phyloP scores from a whole-genome alignment of 371 early-diverging fungal genomes.

The Mucor racemosus region DNA sequence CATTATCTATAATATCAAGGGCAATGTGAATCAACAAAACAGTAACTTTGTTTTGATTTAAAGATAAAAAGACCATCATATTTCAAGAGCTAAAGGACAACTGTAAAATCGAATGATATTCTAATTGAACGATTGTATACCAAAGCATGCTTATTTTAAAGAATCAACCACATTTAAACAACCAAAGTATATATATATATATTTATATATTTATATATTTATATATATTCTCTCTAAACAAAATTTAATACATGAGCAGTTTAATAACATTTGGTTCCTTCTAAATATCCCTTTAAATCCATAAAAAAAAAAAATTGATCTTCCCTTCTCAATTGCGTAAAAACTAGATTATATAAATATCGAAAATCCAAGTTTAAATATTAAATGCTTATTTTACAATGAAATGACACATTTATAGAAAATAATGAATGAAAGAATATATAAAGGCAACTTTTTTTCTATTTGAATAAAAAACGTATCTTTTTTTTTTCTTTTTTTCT shows the following conservation, averaged over 20 bases:
- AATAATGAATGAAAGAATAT: not conserved
- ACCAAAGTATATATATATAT: too few species aligned
- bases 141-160: too few species aligned
- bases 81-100: conserved; percentile 3
- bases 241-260: not conserved
- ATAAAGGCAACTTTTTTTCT: not conserved
- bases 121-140: not conserved
- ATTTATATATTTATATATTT: not conserved
- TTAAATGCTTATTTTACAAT: not conserved
- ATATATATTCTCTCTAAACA: too few species aligned
- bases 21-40: not conserved
- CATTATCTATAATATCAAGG: not conserved
- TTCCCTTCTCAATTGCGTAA: not conserved
- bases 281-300: not conserved
- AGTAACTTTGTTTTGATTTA: not conserved
- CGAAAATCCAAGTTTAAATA: not conserved
- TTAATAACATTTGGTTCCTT: too few species aligned
- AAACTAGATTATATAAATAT: not conserved
- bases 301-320: not conserved
- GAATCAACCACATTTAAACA: too few species aligned
- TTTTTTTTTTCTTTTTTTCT: not conserved
- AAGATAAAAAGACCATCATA: not conserved
- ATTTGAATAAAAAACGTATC: not conserved
- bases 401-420: not conserved
- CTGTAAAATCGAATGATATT: not conserved